Evolutionary conservation across 1,139 yeast species (phyloP).

Genomic region (Suhomyces bokatorum): DNA sequence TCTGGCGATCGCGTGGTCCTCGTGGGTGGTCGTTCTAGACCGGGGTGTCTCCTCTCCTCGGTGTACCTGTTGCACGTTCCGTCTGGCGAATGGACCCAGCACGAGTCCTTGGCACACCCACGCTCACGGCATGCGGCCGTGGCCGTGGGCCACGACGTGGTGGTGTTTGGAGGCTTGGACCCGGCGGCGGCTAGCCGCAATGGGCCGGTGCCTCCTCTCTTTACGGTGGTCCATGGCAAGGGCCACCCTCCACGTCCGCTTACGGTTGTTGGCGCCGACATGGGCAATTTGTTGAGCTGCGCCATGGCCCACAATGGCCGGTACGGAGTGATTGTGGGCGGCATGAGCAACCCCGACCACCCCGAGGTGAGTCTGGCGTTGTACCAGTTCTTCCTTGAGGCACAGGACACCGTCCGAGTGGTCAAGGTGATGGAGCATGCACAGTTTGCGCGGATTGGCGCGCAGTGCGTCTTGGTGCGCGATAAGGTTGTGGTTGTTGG

Average conservation of each 20-base stretch:
- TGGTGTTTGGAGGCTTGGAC: constrained; percentile 56
- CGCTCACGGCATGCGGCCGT: constrained; percentile 58
- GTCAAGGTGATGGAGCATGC: constrained; percentile 13
- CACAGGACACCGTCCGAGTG: constrained; percentile 11
- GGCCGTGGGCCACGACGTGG: constrained; percentile 33
- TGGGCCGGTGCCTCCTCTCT: too few relatives aligned
- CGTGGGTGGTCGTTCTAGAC: constrained; percentile 73
- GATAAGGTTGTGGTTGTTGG: constrained; percentile 52
- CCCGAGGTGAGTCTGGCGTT: constrained; percentile 38
- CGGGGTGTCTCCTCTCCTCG: constrained; percentile 45
- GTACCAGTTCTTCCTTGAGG: constrained; percentile 33
- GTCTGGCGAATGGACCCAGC: constrained; percentile 22
- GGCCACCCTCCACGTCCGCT: constrained; percentile 17
- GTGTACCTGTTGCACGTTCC: constrained; percentile 39
- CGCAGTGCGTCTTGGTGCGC: constrained; percentile 30
- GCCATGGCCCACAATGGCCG: constrained; percentile 36
- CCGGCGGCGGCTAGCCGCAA: background rate
- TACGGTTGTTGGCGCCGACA: constrained; percentile 18
- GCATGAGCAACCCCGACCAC: constrained; percentile 37
- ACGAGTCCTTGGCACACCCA: constrained; percentile 47
- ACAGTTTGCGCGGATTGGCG: constrained; percentile 49
- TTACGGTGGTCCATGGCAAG: constrained; percentile 25
- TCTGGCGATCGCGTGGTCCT: constrained; percentile 31
- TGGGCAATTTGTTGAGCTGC: constrained; percentile 28
- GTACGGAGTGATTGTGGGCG: constrained; percentile 56